phyloP scores from a whole-genome alignment of 768 basidiomycete species.

The Mycena crocata region DNA sequence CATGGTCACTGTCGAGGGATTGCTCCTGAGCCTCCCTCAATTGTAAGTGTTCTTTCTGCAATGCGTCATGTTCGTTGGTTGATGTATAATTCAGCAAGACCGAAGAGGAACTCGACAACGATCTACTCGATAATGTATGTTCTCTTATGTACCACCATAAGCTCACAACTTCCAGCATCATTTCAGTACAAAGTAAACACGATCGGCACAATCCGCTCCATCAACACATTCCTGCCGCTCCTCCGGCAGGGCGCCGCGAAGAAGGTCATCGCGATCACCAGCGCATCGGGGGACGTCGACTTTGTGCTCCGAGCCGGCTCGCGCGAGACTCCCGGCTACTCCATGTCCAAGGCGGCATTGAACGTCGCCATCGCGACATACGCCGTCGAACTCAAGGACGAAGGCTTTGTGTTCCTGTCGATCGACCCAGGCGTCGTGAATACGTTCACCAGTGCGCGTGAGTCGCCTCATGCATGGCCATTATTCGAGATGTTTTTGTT shows the following conservation, averaged over 20 bases:
- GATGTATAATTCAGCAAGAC: neutral
- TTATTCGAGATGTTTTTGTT: neutral
- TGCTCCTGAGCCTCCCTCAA: neutral
- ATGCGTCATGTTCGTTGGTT: neutral
- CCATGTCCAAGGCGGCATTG: slow-evolving; percentile 51
- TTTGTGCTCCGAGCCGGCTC: slow-evolving; percentile 32
- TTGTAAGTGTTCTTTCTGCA: neutral
- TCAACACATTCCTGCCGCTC: slow-evolving; percentile 14
- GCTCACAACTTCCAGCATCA: neutral
- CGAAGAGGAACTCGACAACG: slow-evolving; percentile 12
- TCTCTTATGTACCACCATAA: neutral
- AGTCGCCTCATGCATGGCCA: neutral
- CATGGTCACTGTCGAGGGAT: neutral
- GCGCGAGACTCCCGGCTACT: slow-evolving; percentile 39
- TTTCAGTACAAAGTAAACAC: slow-evolving; percentile 4
- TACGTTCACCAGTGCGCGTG: slow-evolving; percentile 30
- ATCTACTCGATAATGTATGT: slow-evolving; percentile 9
- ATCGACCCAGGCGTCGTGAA: slow-evolving; percentile 53
- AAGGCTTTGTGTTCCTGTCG: slow-evolving; percentile 50
- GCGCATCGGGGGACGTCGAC: slow-evolving; percentile 44
- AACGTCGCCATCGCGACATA: slow-evolving; percentile 53
- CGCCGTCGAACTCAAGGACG: slow-evolving; percentile 41
- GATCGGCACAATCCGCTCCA: neutral
- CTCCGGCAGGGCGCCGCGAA: slow-evolving; percentile 38
- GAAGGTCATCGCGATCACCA: slow-evolving; percentile 49